Evolutionary conservation across 805 yeast genomes (phyloP), one percentile per base, ranked within the genome.

Genomic region (Candida tammaniensis): DNA sequence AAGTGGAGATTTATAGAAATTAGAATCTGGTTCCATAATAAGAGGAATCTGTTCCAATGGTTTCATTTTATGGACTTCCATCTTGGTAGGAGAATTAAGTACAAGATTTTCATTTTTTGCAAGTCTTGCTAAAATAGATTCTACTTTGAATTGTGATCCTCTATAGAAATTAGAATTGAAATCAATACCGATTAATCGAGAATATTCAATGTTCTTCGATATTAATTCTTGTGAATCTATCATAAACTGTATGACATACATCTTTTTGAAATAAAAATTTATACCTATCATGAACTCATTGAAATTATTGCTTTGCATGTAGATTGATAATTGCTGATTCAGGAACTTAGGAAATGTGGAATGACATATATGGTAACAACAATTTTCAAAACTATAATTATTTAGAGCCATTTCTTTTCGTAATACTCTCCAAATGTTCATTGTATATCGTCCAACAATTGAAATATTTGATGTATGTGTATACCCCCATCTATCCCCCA

Each of bases 101-200:
- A 91, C 55, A 33, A 71, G 77, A 51, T 83, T 83, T 51, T 88
- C 95, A 2, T 78, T 66, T 47, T 87, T 86, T 17, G 93, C 75
- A 13, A 93, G 58, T 35, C 98, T 61, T 3, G 77, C 59, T 44
- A 93, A 59, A 24, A 89, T 70, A 1, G 97, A 85, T 52, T 93
- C 98, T 2, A 93, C 96, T 52, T 86, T 89, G 54, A 71, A 93
- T 52, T 93, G 98, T 0, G 98, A 91, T 0, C 98, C 98, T 39
- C 98, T 58, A 33, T 86, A 83, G 40, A 84, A 77, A 7, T 88
- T 86, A 3, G 97, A 86, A 51, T 80, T 74, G 54, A 88, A 93
- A 48, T 93, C 98, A 17, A 93, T 77, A 0, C 98, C 98, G 15
- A 88, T 72, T 20, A 93, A 56, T 30, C 96, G 66, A 0, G 96